Conservation (phyloP, 257 asterid species). For the Avicennia marina region DNA sequence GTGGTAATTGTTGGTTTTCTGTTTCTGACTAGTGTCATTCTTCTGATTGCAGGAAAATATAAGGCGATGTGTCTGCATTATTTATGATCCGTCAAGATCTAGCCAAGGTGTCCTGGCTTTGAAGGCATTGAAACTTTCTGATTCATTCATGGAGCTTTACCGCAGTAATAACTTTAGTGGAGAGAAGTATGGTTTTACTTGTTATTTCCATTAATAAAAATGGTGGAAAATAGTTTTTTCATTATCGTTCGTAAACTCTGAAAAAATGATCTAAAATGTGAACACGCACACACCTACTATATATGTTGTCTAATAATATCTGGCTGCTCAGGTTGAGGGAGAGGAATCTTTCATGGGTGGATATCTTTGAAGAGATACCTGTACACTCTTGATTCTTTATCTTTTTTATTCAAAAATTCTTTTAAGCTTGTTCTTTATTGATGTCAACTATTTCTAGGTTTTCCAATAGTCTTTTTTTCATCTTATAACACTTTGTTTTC, state of each 20-base stretch:
- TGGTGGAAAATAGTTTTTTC: background rate
- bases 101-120: constrained; percentile 93
- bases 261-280: background rate
- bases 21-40: constrained; percentile 1
- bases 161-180: constrained; percentile 84
- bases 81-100: constrained; percentile 95
- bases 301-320: constrained; percentile 1
- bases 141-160: constrained; percentile 94
- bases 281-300: too few species aligned
- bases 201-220: background rate
- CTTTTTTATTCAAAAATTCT: too few species aligned
- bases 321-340: constrained; percentile 74
- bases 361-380: constrained; percentile 95
- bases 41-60: constrained; percentile 76
- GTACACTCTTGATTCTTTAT: constrained; percentile 37
- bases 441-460: too few species aligned
- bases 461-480: too few species aligned
- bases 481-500: too few species aligned
- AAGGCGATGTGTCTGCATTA: constrained; percentile 88
- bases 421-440: too few species aligned
- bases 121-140: constrained; percentile 97
- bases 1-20: background rate
- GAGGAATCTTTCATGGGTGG: constrained; percentile 95
- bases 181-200: constrained; percentile 61
- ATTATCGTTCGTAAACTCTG: background rate